phyloP scores from a whole-genome alignment of 2,329 filamentous ascomycete genomes.

The Verticillium nonalfalfae region DNA sequence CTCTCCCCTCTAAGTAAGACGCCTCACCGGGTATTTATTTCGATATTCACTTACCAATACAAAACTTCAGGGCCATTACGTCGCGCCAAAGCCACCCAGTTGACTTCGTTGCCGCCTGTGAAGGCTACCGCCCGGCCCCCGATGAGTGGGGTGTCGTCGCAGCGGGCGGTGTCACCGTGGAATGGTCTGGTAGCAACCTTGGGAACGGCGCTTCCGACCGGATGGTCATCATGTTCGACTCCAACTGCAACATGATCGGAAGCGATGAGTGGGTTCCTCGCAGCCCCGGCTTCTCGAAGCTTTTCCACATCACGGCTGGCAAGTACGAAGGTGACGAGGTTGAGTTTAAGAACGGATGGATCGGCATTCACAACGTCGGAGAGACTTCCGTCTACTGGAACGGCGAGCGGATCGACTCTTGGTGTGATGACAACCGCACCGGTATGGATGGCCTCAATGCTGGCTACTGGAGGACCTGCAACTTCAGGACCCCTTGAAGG shows the following conservation, averaged over 20 bases:
- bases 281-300: neutral
- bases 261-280: neutral
- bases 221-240: neutral
- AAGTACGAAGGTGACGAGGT: neutral
- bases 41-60: neutral
- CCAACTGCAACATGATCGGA: neutral
- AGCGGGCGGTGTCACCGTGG: neutral
- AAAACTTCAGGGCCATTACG: neutral
- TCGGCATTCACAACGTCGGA: neutral
- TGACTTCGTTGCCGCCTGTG: neutral
- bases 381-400: neutral
- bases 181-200: neutral
- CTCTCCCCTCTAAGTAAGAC: neutral
- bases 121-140: neutral
- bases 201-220: neutral
- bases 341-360: neutral
- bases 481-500: constrained; percentile 4
- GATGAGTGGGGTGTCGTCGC: neutral
- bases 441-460: neutral
- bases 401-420: neutral
- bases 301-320: neutral
- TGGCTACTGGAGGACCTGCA: constrained; percentile 10
- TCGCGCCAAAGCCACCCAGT: neutral
- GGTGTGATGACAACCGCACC: neutral
- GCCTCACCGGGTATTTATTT: neutral